Percentiles rank a stretch among this genome's conserved stretches.
Conservation (phyloP, 441 rosid genomes). For the Adansonia madagascariensis region DNA sequence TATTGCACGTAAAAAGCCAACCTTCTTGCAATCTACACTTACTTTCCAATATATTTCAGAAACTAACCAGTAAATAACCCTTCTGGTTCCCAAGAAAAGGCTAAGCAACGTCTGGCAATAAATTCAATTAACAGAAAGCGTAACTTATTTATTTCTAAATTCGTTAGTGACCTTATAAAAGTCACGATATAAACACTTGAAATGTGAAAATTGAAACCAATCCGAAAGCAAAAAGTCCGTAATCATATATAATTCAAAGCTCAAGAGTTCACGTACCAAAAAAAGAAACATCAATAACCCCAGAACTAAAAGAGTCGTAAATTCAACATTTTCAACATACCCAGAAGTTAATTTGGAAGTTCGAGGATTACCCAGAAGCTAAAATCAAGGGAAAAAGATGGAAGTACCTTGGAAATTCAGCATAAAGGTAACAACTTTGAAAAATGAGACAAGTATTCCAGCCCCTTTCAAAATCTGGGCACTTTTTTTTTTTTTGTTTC, state of each 20-base stretch:
- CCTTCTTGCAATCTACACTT: conserved; percentile 14
- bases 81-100: conserved; percentile 8
- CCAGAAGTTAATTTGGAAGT: conserved; percentile 34
- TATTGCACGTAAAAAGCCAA: neutral
- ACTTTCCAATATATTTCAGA: conserved; percentile 10
- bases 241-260: conserved; percentile 5
- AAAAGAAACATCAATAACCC: conserved; percentile 11
- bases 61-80: conserved; percentile 18
- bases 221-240: neutral
- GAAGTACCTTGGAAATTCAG: conserved; percentile 34
- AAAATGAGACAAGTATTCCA: conserved; percentile 21
- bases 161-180: too few relatives aligned
- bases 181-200: neutral
- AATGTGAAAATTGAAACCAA: conserved; percentile 21
- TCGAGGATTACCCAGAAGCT: conserved; percentile 36
- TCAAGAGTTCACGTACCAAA: conserved; percentile 17
- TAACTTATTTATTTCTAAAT: conserved; percentile 13
- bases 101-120: conserved; percentile 12
- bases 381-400: conserved; percentile 28
- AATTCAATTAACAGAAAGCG: conserved; percentile 15
- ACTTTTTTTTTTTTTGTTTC: neutral
- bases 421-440: conserved; percentile 21
- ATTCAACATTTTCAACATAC: conserved; percentile 32
- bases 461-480: conserved; percentile 13
- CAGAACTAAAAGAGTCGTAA: conserved; percentile 33